These are phyloP conservation scores for Lyophyllum atratum DNA, from an alignment of 768 basidiomycete species.

Conservation along the genomic window DNA sequence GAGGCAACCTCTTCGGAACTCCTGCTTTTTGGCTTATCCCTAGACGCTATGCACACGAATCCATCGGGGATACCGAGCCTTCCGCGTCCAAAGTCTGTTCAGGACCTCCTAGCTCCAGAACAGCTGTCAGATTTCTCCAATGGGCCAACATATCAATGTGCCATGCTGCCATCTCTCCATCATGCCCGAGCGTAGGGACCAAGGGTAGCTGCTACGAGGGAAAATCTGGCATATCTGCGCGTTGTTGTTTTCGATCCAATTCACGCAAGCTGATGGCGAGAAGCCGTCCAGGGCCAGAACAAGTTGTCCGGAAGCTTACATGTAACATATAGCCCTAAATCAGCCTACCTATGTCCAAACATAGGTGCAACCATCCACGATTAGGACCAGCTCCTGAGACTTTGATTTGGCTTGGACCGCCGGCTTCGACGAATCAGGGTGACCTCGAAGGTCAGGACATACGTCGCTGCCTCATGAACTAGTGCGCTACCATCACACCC, in stretches of 20 bases:
- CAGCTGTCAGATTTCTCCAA: constrained; percentile 10
- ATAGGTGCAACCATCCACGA: not conserved
- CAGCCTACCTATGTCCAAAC: constrained; percentile 2
- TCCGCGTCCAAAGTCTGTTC: not conserved
- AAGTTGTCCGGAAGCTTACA: not conserved
- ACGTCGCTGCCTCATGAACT: not conserved
- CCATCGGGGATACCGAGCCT: too few species aligned
- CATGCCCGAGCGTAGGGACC: not conserved
- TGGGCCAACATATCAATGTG: not conserved
- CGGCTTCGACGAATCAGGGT: not conserved
- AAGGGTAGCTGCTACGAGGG: not conserved
- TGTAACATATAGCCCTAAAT: not conserved
- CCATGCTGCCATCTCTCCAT: not conserved
- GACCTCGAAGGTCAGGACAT: not conserved
- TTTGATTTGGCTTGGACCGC: not conserved
- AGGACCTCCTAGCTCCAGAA: not conserved
- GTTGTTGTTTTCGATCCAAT: not conserved
- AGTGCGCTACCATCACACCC: not conserved
- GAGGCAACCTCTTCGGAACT: too few species aligned
- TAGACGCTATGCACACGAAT: too few species aligned
- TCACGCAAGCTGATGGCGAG: not conserved
- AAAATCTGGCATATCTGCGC: not conserved
- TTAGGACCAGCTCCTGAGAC: not conserved
- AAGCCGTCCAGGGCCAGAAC: not conserved
- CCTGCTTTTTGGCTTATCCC: too few species aligned